Percentiles rank a stretch among this genome's conserved stretches.
Conservation (phyloP, 1,139 yeast genomes). For the Pichia sp. region DNA sequence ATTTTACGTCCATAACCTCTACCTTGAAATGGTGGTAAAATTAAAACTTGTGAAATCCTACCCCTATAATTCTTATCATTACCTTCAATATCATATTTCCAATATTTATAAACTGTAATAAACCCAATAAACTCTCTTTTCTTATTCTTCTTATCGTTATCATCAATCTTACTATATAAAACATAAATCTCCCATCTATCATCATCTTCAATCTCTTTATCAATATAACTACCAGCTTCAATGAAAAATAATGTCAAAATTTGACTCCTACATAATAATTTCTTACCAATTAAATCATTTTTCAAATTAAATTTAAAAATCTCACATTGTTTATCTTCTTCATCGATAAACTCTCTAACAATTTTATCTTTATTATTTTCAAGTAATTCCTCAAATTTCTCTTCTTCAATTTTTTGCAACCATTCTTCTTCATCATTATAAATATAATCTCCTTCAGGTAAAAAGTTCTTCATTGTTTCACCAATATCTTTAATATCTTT, state of each 20-base stretch:
- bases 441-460: conserved; percentile 53
- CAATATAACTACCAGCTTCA: conserved; percentile 92
- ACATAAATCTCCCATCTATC: conserved; percentile 63
- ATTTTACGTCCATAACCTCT: conserved; percentile 63
- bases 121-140: conserved; percentile 70
- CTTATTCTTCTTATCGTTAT: no score
- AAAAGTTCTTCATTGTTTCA: conserved; percentile 43
- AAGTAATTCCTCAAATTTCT: conserved; percentile 40
- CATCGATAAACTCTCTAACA: conserved; percentile 21
- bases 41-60: conserved; percentile 81
- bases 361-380: conserved; percentile 32
- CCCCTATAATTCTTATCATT: conserved; percentile 58
- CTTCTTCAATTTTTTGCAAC: conserved; percentile 49
- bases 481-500: conserved; percentile 46
- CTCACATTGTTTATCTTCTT: conserved; percentile 12
- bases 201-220: conserved; percentile 61
- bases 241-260: conserved; percentile 75
- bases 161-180: conserved; percentile 31
- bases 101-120: conserved; percentile 76
- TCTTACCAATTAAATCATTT: conserved; percentile 33
- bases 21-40: conserved; percentile 75
- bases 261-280: conserved; percentile 64
- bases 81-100: conserved; percentile 57
- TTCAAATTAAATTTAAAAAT: conserved; percentile 37
- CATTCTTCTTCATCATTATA: conserved; percentile 59